Evolutionary conservation across 441 rosid species (phyloP).

Genomic region (Biscutella auriculata): DNA sequence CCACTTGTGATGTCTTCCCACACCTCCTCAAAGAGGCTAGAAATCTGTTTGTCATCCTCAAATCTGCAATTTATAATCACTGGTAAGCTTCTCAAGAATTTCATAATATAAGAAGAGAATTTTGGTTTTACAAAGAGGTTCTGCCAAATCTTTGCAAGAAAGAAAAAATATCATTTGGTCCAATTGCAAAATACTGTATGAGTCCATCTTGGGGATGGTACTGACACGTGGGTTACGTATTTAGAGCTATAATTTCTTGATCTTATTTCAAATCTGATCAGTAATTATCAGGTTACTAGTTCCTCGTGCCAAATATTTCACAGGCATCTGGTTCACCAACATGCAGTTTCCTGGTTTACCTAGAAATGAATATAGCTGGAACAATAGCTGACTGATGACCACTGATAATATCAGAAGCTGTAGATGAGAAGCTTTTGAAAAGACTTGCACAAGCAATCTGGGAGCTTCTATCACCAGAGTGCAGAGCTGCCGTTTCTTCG

Average conservation of each 20-base stretch:
- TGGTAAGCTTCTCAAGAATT: neutral
- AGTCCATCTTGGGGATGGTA: neutral
- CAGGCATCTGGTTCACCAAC: neutral
- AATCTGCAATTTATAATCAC: constrained; percentile 42
- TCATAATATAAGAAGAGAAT: neutral
- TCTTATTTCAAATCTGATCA: neutral
- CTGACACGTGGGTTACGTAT: neutral
- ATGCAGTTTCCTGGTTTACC: constrained; percentile 33
- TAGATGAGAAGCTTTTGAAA: constrained; percentile 65
- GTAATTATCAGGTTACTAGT: neutral
- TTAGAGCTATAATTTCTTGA: neutral
- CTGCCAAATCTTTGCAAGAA: neutral
- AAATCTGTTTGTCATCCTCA: constrained; percentile 80
- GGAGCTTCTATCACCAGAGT: constrained; percentile 64
- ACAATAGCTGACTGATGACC: constrained; percentile 56
- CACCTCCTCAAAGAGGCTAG: constrained; percentile 83
- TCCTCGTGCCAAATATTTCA: neutral
- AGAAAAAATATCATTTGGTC: neutral
- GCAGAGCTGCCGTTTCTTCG: constrained; percentile 76
- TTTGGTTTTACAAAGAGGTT: neutral
- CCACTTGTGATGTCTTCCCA: constrained; percentile 95
- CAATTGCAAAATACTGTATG: neutral
- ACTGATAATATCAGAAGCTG: constrained; percentile 68
- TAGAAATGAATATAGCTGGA: constrained; percentile 79
- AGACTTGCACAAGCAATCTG: constrained; percentile 81